Evolutionary conservation across 1,284 basidiomycete species (phyloP).

Genomic region (Cronartium quercuum): DNA sequence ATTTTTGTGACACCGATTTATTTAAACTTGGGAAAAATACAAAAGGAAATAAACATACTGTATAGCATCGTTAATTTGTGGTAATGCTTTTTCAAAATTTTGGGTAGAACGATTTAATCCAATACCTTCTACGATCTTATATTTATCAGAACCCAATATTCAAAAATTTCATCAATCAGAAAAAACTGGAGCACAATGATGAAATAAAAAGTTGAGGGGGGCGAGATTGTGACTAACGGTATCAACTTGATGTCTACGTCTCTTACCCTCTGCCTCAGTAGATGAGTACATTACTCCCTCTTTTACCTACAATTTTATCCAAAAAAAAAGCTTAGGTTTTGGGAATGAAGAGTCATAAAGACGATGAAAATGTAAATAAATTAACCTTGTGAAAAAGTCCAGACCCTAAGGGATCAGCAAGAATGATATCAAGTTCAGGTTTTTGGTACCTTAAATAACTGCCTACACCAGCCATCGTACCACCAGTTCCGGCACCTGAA

Average conservation of each 20-base stretch:
- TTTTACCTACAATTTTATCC: constrained; percentile 59
- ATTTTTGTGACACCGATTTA: neutral
- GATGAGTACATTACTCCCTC: constrained; percentile 88
- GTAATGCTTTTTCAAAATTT: constrained; percentile 74
- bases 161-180: neutral
- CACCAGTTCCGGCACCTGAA: constrained; percentile 93
- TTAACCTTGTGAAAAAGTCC: constrained; percentile 85
- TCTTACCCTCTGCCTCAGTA: constrained; percentile 90
- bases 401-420: constrained; percentile 89
- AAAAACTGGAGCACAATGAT: neutral
- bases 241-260: constrained; percentile 68
- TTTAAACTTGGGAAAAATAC: neutral
- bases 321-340: constrained; percentile 29
- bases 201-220: neutral
- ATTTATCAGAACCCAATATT: constrained; percentile 27
- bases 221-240: neutral
- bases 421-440: constrained; percentile 61
- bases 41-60: constrained; percentile 55
- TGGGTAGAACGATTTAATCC: constrained; percentile 78
- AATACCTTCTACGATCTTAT: constrained; percentile 57
- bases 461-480: constrained; percentile 82
- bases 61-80: constrained; percentile 77
- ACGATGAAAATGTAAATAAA: neutral
- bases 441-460: constrained; percentile 67
- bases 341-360: constrained; percentile 20